Percentiles rank a stretch among this genome's conserved stretches.
phyloP scores from a whole-genome alignment of 768 basidiomycete species.

The Trametes gibbosa region DNA sequence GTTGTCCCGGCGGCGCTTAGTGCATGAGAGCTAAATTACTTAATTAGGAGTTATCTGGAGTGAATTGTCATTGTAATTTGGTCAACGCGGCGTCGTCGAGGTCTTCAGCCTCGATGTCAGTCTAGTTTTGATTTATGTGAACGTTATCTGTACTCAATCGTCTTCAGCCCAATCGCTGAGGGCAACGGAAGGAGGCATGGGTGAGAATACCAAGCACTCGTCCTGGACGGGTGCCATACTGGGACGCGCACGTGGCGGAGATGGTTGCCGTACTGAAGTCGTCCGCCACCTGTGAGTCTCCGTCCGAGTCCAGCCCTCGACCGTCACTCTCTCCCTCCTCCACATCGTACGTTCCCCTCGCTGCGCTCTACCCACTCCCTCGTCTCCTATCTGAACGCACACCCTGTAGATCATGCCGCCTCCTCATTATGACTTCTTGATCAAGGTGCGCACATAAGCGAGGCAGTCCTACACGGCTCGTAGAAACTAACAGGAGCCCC shows the following conservation, averaged over 20 bases:
- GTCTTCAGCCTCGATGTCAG: no score
- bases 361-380: not conserved
- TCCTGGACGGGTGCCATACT: conserved; percentile 1
- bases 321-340: not conserved
- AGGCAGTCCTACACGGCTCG: not conserved
- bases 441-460: conserved; percentile 58
- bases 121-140: no score
- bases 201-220: not conserved
- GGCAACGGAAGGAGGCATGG: not conserved
- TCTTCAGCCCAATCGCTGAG: not conserved
- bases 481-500: not conserved
- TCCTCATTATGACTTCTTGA: conserved; percentile 96
- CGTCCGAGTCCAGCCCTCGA: no score
- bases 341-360: not conserved
- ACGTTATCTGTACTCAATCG: no score
- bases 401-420: conserved; percentile 60
- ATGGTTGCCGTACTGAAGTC: conserved; percentile 16
- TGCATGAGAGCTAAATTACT: not conserved
- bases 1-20: not conserved
- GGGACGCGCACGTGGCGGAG: conserved; percentile 12
- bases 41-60: not conserved
- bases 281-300: conserved; percentile 10
- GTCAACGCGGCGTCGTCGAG: not conserved
- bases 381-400: not conserved
- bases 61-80: not conserved